These are phyloP conservation scores for Sutorius eximius DNA, from an alignment of 1,284 basidiomycete species.

Conservation along the genomic window DNA sequence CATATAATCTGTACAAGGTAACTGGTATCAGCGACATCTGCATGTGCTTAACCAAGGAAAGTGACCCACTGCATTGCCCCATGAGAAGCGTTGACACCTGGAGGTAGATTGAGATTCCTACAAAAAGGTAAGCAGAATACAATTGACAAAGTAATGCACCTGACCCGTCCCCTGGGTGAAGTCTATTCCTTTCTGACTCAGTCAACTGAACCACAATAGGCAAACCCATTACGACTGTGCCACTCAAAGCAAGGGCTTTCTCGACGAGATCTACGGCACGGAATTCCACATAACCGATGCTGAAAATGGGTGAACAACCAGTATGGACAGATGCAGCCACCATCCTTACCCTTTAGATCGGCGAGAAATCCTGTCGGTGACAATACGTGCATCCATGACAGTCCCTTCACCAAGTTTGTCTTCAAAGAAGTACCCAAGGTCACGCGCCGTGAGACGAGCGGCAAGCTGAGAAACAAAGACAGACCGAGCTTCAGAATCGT, in stretches of 20 bases:
- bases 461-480: conserved; percentile 98
- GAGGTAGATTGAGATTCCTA: conserved; percentile 76
- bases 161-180: conserved; percentile 80
- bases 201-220: conserved; percentile 96
- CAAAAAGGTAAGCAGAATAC: conserved; percentile 18
- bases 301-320: conserved; percentile 27
- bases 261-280: conserved; percentile 86
- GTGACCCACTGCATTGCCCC: conserved; percentile 71
- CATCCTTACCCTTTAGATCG: conserved; percentile 87
- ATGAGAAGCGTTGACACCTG: conserved; percentile 71
- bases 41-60: conserved; percentile 15
- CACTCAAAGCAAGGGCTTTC: conserved; percentile 85
- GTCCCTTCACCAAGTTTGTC: conserved; percentile 90
- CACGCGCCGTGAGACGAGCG: conserved; percentile 90
- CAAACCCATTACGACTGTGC: conserved; percentile 96
- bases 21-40: conserved; percentile 20
- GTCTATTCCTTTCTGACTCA: conserved; percentile 93
- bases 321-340: conserved; percentile 7
- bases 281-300: conserved; percentile 97
- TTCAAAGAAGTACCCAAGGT: conserved; percentile 98
- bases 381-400: conserved; percentile 93
- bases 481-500: conserved; percentile 93
- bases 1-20: conserved; percentile 72
- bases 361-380: conserved; percentile 89
- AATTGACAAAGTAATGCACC: conserved; percentile 26